Evolutionary conservation across 2,329 filamentous ascomycete genomes (phyloP).

Genomic region (Fusarium keratoplasticum): DNA sequence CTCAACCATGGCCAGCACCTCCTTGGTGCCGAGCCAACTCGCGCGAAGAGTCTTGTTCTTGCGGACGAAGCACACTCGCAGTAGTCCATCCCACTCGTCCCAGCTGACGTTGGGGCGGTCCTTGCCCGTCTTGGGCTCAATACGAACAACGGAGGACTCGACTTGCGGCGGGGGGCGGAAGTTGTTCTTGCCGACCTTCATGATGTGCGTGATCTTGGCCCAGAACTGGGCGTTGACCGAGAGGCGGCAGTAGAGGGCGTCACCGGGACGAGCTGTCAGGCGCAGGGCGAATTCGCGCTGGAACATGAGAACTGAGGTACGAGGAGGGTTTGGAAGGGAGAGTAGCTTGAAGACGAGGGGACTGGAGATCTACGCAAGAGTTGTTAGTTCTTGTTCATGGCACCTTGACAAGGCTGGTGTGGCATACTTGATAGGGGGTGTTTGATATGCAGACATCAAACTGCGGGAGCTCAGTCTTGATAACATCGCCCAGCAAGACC

Average conservation of each 20-base stretch:
- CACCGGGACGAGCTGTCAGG: slow-evolving; percentile 87
- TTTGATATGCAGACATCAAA: slow-evolving; percentile 87
- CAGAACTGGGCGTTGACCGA: slow-evolving; percentile 95
- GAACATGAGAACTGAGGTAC: slow-evolving; percentile 92
- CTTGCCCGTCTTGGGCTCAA: slow-evolving; percentile 84
- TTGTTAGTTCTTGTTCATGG: slow-evolving; percentile 27
- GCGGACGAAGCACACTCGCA: slow-evolving; percentile 77
- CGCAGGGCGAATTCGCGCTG: slow-evolving; percentile 95
- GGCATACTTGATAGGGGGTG: slow-evolving; percentile 70
- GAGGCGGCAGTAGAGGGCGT: slow-evolving; percentile 90
- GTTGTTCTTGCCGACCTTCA: slow-evolving; percentile 97
- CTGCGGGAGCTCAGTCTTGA: slow-evolving; percentile 82
- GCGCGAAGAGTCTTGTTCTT: slow-evolving; percentile 93
- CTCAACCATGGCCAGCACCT: slow-evolving; percentile 85
- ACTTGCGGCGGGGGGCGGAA: slow-evolving; percentile 96
- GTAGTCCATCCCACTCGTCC: slow-evolving; percentile 93
- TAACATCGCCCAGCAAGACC: slow-evolving; percentile 85
- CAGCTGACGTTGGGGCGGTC: slow-evolving; percentile 88
- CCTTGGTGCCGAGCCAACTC: slow-evolving; percentile 82
- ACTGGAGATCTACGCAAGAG: slow-evolving; percentile 76
- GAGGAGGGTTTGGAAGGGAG: slow-evolving; percentile 81
- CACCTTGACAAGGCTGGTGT: background rate
- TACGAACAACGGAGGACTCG: slow-evolving; percentile 89
- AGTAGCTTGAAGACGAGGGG: slow-evolving; percentile 93
- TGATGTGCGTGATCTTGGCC: slow-evolving; percentile 74